Conservation (phyloP, 2,329 filamentous ascomycete genomes). For the Aaosphaeria pasadenensis region DNA sequence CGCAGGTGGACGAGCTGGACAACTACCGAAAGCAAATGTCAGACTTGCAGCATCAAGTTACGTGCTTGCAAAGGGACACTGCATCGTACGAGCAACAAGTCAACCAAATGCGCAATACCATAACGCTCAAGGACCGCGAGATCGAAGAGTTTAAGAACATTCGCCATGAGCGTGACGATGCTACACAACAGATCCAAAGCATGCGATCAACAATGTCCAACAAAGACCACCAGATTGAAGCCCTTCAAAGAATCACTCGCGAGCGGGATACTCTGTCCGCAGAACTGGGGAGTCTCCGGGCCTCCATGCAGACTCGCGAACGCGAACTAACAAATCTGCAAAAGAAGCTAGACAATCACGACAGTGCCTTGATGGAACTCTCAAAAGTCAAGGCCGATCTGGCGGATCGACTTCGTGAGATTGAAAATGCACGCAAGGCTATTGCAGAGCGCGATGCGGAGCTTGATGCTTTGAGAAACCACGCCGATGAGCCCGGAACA, state of each 20-base stretch:
- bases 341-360: conserved; percentile 30
- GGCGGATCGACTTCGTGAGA: conserved; percentile 30
- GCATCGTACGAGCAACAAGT: conserved; percentile 30
- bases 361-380: conserved; percentile 25
- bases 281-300: conserved; percentile 28
- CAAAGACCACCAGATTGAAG: conserved; percentile 34
- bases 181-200: conserved; percentile 27
- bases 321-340: conserved; percentile 27
- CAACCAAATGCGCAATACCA: conserved; percentile 25
- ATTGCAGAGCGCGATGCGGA: conserved; percentile 37
- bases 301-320: conserved; percentile 29
- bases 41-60: conserved; percentile 32
- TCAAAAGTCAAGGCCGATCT: conserved; percentile 26
- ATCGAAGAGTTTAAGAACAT: conserved; percentile 22
- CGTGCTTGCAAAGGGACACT: conserved; percentile 26
- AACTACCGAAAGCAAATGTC: conserved; percentile 33
- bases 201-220: conserved; percentile 25
- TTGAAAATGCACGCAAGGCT: conserved; percentile 32
- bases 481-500: conserved; percentile 36
- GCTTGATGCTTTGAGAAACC: conserved; percentile 32
- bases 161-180: conserved; percentile 30
- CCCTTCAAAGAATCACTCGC: conserved; percentile 30
- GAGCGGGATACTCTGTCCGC: conserved; percentile 29
- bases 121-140: conserved; percentile 29
- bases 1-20: conserved; percentile 34